Evolutionary conservation across 2,329 filamentous ascomycete species (phyloP).

Genomic region (Akanthomyces lecanii): DNA sequence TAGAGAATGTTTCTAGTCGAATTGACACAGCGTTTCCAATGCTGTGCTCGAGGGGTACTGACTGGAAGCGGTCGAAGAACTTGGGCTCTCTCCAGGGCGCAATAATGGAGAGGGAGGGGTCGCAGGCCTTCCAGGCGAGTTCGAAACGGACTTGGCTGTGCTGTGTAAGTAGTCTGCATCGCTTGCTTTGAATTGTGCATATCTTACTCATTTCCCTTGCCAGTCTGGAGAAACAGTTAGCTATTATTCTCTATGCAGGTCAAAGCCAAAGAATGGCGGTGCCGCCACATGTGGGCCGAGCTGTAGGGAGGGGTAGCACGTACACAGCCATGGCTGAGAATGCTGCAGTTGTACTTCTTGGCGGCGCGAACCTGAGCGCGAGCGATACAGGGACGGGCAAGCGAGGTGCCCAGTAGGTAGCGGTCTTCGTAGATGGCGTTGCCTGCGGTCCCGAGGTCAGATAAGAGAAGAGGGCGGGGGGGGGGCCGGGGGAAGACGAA

Average conservation of each 20-base stretch:
- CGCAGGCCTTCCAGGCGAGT: conserved; percentile 34
- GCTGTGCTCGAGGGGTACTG: too few relatives aligned
- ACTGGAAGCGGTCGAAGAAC: conserved; percentile 65
- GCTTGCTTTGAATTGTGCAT: too few relatives aligned
- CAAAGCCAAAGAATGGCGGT: too few relatives aligned
- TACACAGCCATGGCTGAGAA: conserved; percentile 37
- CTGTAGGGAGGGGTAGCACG: too few relatives aligned
- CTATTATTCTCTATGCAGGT: too few relatives aligned
- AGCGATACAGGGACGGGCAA: conserved; percentile 60
- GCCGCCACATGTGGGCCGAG: too few relatives aligned
- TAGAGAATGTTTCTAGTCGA: too few relatives aligned
- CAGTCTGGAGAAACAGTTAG: too few relatives aligned
- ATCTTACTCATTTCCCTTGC: conserved; percentile 25
- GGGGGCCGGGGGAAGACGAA: conserved; percentile 56
- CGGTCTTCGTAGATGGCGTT: conserved; percentile 59
- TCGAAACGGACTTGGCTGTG: conserved; percentile 37
- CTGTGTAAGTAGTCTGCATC: too few relatives aligned
- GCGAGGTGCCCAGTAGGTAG: conserved; percentile 45
- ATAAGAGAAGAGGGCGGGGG: too few relatives aligned
- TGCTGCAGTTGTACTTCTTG: conserved; percentile 32
- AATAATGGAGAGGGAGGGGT: conserved; percentile 65
- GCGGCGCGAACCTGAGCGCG: not conserved
- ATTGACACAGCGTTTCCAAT: too few relatives aligned
- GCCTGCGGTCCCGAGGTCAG: conserved; percentile 6
- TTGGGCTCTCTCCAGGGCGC: conserved; percentile 69